Evolutionary conservation across 305 asterid species (phyloP), one percentile per base, ranked within the genome.

Genomic region (Plantago rigida): DNA sequence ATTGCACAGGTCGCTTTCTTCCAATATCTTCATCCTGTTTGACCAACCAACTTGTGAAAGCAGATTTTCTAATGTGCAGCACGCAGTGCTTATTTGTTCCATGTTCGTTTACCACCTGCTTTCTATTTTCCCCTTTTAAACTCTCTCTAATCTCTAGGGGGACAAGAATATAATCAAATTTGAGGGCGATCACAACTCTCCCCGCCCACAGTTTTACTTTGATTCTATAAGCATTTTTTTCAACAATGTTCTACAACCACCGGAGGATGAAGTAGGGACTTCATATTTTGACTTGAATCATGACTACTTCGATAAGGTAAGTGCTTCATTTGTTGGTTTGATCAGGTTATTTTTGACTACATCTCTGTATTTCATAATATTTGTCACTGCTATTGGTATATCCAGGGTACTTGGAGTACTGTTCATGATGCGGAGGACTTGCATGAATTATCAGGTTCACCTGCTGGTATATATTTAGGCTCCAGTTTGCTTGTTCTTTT

Each of bases 141-240:
- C 39, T 39, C 15, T 55, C 45, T 49, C 12, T n/a, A 47, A 67
- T 49, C 28, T 28, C 59, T 41, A 7, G 97, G 97, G 95, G 59
- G 95, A 87, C 83, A 89, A 89, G 81, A 89, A 89, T 73, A 85
- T 89, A 56, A 89, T 89, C 70, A 87, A 82, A 78, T 89, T 89
- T 47, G 97, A 89, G 71, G 97, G 97, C 34, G 96, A 89, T 69
- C 97, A 89, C 82, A 89, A 89, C 72, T 89, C 96, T 69, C 87
- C 88, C 5, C 95, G 97, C 24, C 96, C 97, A 62, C 91, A 90
- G 44, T 90, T 87, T 71, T 90, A 90, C 76, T 90, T 90, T 13
- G 97, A 90, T 75, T 90, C 97, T 7, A 82, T 90, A 58, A 82
- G 96, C 72, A 90, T 90, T 49, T 90, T 87, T 58, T 87, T 87